phyloP scores from a whole-genome alignment of 2,329 filamentous ascomycete genomes.

The Hawksworthiomyces lignivorus region DNA sequence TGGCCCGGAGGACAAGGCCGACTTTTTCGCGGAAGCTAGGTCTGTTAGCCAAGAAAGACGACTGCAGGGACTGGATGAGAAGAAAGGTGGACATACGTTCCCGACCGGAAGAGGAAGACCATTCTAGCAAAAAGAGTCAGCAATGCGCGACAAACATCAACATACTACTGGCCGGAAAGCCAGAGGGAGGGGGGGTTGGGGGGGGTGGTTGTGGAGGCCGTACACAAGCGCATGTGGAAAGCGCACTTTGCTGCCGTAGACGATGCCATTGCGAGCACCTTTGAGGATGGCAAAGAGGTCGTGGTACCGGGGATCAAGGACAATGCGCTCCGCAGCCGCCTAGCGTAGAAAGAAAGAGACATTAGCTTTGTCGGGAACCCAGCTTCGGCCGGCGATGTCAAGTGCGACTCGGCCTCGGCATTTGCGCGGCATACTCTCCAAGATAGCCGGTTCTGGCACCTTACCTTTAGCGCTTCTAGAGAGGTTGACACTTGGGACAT shows the following conservation, averaged over 20 bases:
- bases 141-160: not conserved
- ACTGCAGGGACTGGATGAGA: conserved; percentile 2
- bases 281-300: conserved; percentile 81
- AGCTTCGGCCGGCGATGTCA: too few relatives aligned
- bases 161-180: too few relatives aligned
- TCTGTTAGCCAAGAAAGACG: not conserved
- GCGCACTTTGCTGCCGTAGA: conserved; percentile 95
- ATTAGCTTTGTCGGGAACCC: too few relatives aligned
- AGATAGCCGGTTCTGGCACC: too few relatives aligned
- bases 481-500: conserved; percentile 1
- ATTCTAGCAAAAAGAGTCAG: conserved; percentile 49
- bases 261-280: conserved; percentile 89
- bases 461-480: conserved; percentile 2
- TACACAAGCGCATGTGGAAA: conserved; percentile 93
- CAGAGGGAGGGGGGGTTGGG: too few relatives aligned
- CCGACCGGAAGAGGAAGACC: conserved; percentile 93
- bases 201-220: conserved; percentile 15
- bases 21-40: conserved; percentile 64
- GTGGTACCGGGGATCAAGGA: conserved; percentile 78
- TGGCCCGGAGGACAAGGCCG: conserved; percentile 73
- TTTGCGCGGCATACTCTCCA: too few relatives aligned
- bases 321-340: conserved; percentile 64
- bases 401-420: too few relatives aligned
- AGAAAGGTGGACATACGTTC: conserved; percentile 53
- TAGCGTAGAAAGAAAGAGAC: conserved; percentile 26